Evolutionary conservation across 2,329 filamentous ascomycete species (phyloP).

Genomic region (Paecilomyces niveus): DNA sequence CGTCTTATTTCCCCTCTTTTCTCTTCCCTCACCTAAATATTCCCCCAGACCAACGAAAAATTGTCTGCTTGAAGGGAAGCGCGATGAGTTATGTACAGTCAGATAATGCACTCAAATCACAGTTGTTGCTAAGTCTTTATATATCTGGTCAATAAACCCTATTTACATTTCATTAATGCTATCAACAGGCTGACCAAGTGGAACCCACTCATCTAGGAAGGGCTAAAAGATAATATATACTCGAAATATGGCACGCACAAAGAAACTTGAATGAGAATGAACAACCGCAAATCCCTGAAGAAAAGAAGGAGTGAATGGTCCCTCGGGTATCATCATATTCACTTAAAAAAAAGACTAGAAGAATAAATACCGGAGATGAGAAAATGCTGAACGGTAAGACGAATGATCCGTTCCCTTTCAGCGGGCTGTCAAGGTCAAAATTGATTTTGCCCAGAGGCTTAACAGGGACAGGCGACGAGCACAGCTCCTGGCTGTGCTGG

Average conservation of each 20-base stretch:
- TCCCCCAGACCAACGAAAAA: too few species aligned
- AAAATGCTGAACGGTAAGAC: neutral
- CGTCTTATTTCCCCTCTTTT: too few species aligned
- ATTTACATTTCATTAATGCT: too few species aligned
- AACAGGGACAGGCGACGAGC: neutral
- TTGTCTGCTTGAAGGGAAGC: too few species aligned
- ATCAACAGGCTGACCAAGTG: neutral
- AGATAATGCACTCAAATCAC: too few species aligned
- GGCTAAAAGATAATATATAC: neutral
- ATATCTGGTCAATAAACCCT: too few species aligned
- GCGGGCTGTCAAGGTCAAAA: neutral
- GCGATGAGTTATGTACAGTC: too few species aligned
- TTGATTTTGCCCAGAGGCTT: neutral
- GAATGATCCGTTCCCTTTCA: too few species aligned
- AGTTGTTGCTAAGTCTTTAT: too few species aligned
- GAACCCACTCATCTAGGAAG: too few species aligned
- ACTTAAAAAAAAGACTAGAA: neutral
- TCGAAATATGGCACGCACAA: neutral
- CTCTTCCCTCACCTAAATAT: too few species aligned
- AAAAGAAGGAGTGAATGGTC: neutral
- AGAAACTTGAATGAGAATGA: neutral
- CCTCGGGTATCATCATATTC: neutral
- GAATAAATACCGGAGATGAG: neutral
- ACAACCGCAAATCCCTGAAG: neutral
- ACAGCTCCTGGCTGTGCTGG: neutral